Conservation (phyloP, 345 rosid species). For the Rhizophora apiculata region DNA sequence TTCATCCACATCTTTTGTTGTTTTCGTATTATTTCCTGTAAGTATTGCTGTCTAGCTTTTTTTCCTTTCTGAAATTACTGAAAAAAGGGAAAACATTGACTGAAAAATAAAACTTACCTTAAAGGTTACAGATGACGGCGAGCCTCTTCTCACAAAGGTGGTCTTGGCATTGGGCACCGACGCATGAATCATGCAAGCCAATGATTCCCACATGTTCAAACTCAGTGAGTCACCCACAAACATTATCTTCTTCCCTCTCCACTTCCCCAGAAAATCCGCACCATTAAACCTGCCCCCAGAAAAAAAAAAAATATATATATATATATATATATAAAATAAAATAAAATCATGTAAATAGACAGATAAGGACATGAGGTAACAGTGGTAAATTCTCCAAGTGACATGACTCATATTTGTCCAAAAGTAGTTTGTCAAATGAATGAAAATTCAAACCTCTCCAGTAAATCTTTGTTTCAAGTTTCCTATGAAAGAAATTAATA, state of each 20-base stretch:
- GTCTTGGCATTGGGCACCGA: conserved; percentile 72
- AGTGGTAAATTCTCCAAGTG: too few relatives aligned
- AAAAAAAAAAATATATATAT: background rate
- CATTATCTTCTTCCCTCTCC: conserved; percentile 90
- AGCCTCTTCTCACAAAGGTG: conserved; percentile 37
- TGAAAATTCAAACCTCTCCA: too few relatives aligned
- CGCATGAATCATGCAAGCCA: conserved; percentile 88
- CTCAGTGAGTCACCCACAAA: conserved; percentile 99
- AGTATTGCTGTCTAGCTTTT: too few relatives aligned
- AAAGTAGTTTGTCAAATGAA: background rate
- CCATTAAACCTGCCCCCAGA: conserved; percentile 62
- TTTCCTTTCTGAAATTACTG: too few relatives aligned
- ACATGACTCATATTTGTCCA: too few relatives aligned
- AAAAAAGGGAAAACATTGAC: background rate
- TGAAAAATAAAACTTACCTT: conserved; percentile 38
- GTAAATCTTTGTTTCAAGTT: background rate
- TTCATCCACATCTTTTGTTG: too few relatives aligned
- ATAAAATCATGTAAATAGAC: too few relatives aligned
- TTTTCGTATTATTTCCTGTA: too few relatives aligned
- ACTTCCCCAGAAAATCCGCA: conserved; percentile 53
- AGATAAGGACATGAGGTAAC: too few relatives aligned
- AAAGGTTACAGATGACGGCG: conserved; percentile 61
- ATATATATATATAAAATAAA: too few relatives aligned
- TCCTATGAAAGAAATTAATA: background rate
- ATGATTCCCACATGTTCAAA: conserved; percentile 96